Percentiles rank a stretch among this genome's conserved stretches.
phyloP scores from a whole-genome alignment of 352 stramenopile genomes.

The Pythium dissotocum region DNA sequence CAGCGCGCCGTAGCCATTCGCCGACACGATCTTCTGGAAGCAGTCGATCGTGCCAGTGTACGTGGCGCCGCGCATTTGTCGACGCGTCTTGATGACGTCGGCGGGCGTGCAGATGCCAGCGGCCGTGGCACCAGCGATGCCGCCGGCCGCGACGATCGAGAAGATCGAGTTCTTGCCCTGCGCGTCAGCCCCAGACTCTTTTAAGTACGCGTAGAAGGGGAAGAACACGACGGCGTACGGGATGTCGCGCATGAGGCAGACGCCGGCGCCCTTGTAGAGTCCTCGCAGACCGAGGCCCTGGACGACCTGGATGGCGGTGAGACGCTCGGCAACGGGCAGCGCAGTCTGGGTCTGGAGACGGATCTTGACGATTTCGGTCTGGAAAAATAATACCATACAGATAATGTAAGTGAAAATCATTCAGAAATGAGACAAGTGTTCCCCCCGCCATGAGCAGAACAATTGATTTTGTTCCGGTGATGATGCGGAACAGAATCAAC shows the following conservation, averaged over 20 bases:
- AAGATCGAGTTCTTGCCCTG: conserved; percentile 57
- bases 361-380: conserved; percentile 93
- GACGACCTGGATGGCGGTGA: conserved; percentile 60
- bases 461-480: background rate
- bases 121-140: conserved; percentile 58
- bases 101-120: conserved; percentile 59
- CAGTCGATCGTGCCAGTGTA: conserved; percentile 88
- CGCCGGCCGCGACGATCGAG: conserved; percentile 67
- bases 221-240: conserved; percentile 94
- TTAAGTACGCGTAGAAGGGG: conserved; percentile 81
- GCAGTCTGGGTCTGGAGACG: conserved; percentile 86
- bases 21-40: conserved; percentile 69
- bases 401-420: conserved; percentile 1
- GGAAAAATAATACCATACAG: conserved; percentile 10
- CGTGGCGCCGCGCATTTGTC: conserved; percentile 74
- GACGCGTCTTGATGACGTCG: conserved; percentile 90
- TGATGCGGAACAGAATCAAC: background rate
- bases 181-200: conserved; percentile 47
- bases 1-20: conserved; percentile 79
- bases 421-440: background rate
- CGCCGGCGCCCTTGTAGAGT: conserved; percentile 83
- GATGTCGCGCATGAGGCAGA: conserved; percentile 91
- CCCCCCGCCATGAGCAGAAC: background rate
- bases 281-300: conserved; percentile 72
- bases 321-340: conserved; percentile 59